phyloP scores from a whole-genome alignment of 2,329 filamentous ascomycete species.

The Trichoderma guizhouense region DNA sequence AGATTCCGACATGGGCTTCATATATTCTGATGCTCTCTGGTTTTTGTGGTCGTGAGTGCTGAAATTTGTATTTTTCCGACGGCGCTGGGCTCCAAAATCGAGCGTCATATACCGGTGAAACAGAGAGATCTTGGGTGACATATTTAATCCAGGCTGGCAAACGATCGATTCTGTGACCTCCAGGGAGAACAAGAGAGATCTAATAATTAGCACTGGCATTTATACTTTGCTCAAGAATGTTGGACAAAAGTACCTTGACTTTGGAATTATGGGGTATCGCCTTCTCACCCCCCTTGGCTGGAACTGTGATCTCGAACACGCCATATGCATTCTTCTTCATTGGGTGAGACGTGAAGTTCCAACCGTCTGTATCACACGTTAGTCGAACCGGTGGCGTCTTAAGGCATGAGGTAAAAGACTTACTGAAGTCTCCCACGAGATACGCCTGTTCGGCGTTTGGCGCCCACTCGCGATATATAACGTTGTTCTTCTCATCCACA shows the following conservation, averaged over 20 bases:
- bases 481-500: slow-evolving; percentile 75
- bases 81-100: slow-evolving; percentile 93
- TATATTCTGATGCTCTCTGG: slow-evolving; percentile 87
- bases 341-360: slow-evolving; percentile 76
- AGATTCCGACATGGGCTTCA: slow-evolving; percentile 98
- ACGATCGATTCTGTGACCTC: slow-evolving; percentile 78
- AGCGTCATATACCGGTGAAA: slow-evolving; percentile 91
- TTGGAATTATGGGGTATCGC: slow-evolving; percentile 92
- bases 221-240: neutral
- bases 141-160: slow-evolving; percentile 96
- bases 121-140: slow-evolving; percentile 85
- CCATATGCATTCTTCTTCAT: slow-evolving; percentile 87
- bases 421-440: slow-evolving; percentile 93
- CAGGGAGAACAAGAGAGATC: slow-evolving; percentile 80
- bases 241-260: slow-evolving; percentile 66
- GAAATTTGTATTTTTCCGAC: slow-evolving; percentile 75
- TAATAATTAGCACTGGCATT: slow-evolving; percentile 33
- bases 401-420: slow-evolving; percentile 29
- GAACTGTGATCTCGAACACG: slow-evolving; percentile 78
- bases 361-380: slow-evolving; percentile 60
- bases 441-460: slow-evolving; percentile 82
- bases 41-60: slow-evolving; percentile 77
- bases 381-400: slow-evolving; percentile 22
- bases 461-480: slow-evolving; percentile 93
- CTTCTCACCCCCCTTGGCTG: slow-evolving; percentile 67